These are phyloP conservation scores for Rhynchospora pubera DNA, from an alignment of 176 grass and related monocot genomes.

Conservation along the genomic window DNA sequence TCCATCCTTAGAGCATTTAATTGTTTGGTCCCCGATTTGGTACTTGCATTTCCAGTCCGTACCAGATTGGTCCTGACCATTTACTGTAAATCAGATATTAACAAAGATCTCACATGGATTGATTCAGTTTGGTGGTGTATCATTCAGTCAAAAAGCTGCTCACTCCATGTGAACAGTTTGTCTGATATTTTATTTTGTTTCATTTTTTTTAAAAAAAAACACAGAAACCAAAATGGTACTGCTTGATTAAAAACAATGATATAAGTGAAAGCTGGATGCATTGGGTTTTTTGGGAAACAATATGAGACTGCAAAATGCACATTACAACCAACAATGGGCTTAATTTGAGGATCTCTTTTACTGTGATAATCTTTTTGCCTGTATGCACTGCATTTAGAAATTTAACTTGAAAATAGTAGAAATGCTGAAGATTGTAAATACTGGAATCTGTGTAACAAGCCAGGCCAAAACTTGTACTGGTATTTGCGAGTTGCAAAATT, in stretches of 20 bases:
- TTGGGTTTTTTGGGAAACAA: background rate
- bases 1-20: background rate
- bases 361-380: background rate
- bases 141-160: background rate
- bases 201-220: background rate
- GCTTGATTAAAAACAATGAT: background rate
- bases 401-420: background rate
- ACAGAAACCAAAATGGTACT: background rate
- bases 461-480: background rate
- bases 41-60: constrained; percentile 9
- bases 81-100: background rate
- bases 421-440: background rate
- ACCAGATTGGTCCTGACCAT: background rate
- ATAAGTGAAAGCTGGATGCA: background rate
- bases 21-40: constrained; percentile 11
- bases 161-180: background rate
- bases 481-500: background rate
- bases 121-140: background rate
- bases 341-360: background rate
- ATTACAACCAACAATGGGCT: background rate
- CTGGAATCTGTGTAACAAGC: constrained; percentile 6
- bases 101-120: background rate
- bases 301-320: background rate
- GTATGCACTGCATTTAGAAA: background rate
- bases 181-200: background rate